Evolutionary conservation across 139 green algal genomes (phyloP).

Genomic region (Nannochloris sp.): DNA sequence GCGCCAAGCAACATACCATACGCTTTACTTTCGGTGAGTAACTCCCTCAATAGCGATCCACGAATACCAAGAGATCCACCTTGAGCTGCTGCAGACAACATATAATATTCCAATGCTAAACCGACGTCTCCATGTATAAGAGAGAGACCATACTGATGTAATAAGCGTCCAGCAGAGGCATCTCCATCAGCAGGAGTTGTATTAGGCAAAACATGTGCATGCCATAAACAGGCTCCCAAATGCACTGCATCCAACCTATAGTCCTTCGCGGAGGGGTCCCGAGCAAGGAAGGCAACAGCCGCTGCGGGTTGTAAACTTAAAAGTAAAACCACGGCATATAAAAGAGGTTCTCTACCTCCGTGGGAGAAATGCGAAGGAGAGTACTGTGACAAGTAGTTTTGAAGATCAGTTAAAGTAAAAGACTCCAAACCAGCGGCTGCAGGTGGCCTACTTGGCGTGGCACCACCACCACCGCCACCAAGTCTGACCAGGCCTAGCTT

Average conservation of each 20-base stretch:
- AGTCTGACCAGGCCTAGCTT: constrained; percentile 55
- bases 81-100: constrained; percentile 38
- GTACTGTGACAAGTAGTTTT: constrained; percentile 76
- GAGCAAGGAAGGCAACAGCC: constrained; percentile 35
- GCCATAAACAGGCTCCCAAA: constrained; percentile 56
- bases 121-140: constrained; percentile 40
- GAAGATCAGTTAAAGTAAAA: constrained; percentile 59
- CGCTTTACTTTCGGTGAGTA: constrained; percentile 48
- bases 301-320: constrained; percentile 61
- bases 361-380: constrained; percentile 68
- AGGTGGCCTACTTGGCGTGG: neutral
- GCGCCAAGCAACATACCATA: constrained; percentile 48
- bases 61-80: constrained; percentile 23
- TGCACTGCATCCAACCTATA: constrained; percentile 65
- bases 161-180: constrained; percentile 17
- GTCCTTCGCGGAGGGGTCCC: constrained; percentile 36
- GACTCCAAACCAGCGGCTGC: constrained; percentile 3
- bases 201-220: constrained; percentile 30
- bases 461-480: neutral
- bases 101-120: constrained; percentile 75
- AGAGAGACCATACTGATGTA: constrained; percentile 48
- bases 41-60: constrained; percentile 43
- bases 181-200: constrained; percentile 2
- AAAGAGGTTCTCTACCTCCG: constrained; percentile 59
- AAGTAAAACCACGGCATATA: constrained; percentile 80